Conservation (phyloP, 768 basidiomycete species). For the Rhizopogon vinicolor region DNA sequence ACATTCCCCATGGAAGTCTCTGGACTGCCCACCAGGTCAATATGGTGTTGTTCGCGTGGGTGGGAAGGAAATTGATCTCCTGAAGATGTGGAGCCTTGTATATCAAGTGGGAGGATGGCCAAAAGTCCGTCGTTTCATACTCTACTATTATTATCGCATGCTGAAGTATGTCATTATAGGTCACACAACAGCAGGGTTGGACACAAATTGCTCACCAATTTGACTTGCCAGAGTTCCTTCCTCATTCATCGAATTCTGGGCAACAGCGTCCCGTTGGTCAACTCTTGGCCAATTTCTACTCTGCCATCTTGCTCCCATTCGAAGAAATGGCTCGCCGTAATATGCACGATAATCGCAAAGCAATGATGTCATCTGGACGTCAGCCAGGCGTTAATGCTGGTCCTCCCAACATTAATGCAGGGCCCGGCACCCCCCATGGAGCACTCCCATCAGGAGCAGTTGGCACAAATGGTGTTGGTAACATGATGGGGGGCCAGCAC, state of each 20-base stretch:
- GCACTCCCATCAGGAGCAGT: constrained; percentile 14
- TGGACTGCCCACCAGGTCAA: constrained; percentile 57
- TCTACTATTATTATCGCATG: constrained; percentile 12
- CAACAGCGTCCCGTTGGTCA: constrained; percentile 46
- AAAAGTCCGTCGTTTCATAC: constrained; percentile 42
- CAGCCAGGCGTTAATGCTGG: constrained; percentile 11
- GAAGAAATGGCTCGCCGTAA: constrained; percentile 68
- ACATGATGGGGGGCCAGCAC: constrained; percentile 24
- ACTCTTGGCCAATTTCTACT: constrained; percentile 56
- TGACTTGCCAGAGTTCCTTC: constrained; percentile 56
- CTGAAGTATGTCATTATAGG: constrained; percentile 27
- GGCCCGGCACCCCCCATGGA: constrained; percentile 10
- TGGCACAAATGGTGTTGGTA: constrained; percentile 8
- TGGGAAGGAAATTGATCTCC: constrained; percentile 73
- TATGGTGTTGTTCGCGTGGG: constrained; percentile 63
- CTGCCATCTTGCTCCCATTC: constrained; percentile 59
- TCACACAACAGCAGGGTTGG: constrained; percentile 50
- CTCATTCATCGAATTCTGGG: constrained; percentile 36
- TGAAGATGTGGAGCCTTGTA: constrained; percentile 65
- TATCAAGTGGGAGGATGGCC: constrained; percentile 54
- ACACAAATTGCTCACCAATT: constrained; percentile 46
- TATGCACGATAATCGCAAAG: constrained; percentile 54
- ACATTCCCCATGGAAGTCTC: constrained; percentile 57
- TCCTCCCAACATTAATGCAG: constrained; percentile 11
- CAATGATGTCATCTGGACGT: constrained; percentile 39